phyloP scores from a whole-genome alignment of 2,329 filamentous ascomycete genomes.

The Epichloe festucae region DNA sequence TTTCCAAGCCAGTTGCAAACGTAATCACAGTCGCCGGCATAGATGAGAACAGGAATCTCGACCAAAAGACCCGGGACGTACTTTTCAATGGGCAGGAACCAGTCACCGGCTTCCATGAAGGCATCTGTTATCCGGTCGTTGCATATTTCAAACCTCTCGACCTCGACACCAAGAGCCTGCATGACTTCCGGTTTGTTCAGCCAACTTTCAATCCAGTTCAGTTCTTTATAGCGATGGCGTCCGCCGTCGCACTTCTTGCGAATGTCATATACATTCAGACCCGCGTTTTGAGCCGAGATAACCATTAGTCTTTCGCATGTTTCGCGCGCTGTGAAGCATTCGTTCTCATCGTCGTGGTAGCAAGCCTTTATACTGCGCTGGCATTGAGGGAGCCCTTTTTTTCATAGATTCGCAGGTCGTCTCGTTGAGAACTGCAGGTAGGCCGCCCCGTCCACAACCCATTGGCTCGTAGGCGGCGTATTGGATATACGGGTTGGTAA shows the following conservation, averaged over 20 bases:
- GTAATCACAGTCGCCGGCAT: slow-evolving; percentile 79
- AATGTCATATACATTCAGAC: slow-evolving; percentile 90
- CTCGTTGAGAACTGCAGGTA: slow-evolving; percentile 71
- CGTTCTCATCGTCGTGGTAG: slow-evolving; percentile 83
- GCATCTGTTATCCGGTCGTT: slow-evolving; percentile 87
- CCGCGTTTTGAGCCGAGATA: slow-evolving; percentile 85
- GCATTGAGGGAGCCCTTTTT: slow-evolving; percentile 81
- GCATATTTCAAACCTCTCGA: slow-evolving; percentile 83
- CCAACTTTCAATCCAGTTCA: slow-evolving; percentile 78
- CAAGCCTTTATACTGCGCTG: slow-evolving; percentile 78
- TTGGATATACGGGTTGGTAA: slow-evolving; percentile 87
- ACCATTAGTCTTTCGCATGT: slow-evolving; percentile 98
- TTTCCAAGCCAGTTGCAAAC: slow-evolving; percentile 99
- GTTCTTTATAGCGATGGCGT: slow-evolving; percentile 85
- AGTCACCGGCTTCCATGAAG: slow-evolving; percentile 87
- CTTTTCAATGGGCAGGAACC: slow-evolving; percentile 94
- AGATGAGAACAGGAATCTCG: slow-evolving; percentile 88
- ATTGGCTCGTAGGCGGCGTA: slow-evolving; percentile 95
- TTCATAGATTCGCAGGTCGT: slow-evolving; percentile 79
- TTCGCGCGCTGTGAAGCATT: slow-evolving; percentile 86
- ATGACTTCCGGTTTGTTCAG: slow-evolving; percentile 75
- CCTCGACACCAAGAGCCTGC: slow-evolving; percentile 80
- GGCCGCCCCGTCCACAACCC: slow-evolving; percentile 94
- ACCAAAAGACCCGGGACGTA: slow-evolving; percentile 75
- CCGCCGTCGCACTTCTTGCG: slow-evolving; percentile 78